These are phyloP conservation scores for Solanum virginianum DNA, from an alignment of 257 asterid genomes.

Conservation along the genomic window DNA sequence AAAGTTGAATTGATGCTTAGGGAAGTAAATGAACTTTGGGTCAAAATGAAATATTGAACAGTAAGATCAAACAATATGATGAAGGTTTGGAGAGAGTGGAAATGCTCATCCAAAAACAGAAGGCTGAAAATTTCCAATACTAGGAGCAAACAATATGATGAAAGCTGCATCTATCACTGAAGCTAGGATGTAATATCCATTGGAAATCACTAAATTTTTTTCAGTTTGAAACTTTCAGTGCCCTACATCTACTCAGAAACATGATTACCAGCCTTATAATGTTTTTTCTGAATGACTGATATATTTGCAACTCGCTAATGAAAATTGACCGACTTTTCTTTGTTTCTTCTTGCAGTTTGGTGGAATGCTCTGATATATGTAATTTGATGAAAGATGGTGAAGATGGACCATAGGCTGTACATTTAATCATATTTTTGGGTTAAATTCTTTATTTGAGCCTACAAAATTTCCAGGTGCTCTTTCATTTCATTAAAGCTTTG, in stretches of 20 bases:
- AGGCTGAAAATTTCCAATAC: too few species aligned
- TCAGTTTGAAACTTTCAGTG: background rate
- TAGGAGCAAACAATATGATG: background rate
- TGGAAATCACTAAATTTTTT: background rate
- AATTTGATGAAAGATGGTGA: constrained; percentile 86
- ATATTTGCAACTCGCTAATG: background rate
- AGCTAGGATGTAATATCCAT: background rate
- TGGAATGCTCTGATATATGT: constrained; percentile 84
- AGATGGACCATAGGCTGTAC: constrained; percentile 46
- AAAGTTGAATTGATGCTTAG: background rate
- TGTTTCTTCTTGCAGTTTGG: constrained; percentile 38
- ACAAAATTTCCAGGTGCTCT: background rate
- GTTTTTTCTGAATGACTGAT: background rate
- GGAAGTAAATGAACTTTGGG: background rate
- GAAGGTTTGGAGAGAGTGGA: background rate
- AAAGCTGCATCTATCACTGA: background rate
- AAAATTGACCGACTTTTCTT: background rate
- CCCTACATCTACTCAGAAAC: background rate
- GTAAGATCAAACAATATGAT: background rate
- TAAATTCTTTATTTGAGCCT: background rate
- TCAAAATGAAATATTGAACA: background rate
- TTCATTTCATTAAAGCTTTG: background rate
- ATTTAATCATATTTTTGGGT: background rate
- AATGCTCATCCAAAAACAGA: background rate
- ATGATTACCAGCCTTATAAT: background rate